These are phyloP conservation scores for Chlamydomonas incerta DNA, from an alignment of 139 green algal species.

Conservation along the genomic window DNA sequence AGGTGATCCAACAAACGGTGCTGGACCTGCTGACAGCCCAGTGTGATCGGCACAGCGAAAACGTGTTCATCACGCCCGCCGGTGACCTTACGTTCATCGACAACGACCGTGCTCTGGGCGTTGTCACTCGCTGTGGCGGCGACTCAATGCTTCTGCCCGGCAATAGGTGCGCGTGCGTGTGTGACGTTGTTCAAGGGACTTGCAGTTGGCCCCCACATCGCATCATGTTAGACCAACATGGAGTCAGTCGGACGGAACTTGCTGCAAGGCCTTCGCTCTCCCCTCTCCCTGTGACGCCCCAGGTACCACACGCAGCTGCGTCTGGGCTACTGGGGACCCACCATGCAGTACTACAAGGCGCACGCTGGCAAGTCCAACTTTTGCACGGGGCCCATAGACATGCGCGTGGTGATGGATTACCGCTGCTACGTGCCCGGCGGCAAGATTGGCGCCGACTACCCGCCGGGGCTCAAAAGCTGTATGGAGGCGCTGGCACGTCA, in stretches of 20 bases:
- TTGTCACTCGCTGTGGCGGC: constrained; percentile 40
- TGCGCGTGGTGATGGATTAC: constrained; percentile 35
- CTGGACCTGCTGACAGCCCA: constrained; percentile 64
- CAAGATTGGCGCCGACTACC: not conserved
- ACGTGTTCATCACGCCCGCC: constrained; percentile 63
- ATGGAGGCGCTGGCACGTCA: not conserved
- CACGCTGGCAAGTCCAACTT: not conserved
- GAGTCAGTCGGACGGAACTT: no score
- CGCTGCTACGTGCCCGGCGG: constrained; percentile 12
- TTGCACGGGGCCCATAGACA: constrained; percentile 43
- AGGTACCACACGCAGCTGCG: constrained; percentile 42
- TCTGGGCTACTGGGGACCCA: constrained; percentile 28
- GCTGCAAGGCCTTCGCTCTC: no score
- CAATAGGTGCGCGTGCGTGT: constrained; percentile 23
- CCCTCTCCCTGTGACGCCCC: no score
- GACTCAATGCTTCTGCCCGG: constrained; percentile 61
- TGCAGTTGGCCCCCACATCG: no score
- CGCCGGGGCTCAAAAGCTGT: not conserved
- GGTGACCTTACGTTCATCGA: constrained; percentile 63
- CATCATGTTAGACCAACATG: no score
- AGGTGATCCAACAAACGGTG: constrained; percentile 51
- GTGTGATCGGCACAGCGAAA: constrained; percentile 63
- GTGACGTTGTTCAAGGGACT: no score
- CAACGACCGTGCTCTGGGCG: constrained; percentile 60
- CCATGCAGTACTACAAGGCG: not conserved